These are phyloP conservation scores for Monosporascus sp. DNA, from an alignment of 2,329 filamentous ascomycete species.

Conservation along the genomic window DNA sequence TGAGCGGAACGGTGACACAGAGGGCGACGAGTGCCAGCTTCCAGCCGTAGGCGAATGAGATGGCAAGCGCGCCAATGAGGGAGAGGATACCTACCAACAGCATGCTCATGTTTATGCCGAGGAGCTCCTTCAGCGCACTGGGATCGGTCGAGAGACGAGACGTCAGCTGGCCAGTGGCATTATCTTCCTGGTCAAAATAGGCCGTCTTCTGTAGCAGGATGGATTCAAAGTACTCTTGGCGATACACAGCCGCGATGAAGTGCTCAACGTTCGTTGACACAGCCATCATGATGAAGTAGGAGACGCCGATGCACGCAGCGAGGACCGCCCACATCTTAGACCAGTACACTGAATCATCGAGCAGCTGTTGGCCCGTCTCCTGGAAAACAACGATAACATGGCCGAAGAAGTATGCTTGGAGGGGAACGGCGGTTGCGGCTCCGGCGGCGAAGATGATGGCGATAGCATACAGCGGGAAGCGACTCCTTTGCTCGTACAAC, in stretches of 20 bases:
- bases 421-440: constrained; percentile 37
- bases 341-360: constrained; percentile 16
- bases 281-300: constrained; percentile 44
- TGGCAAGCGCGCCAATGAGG: constrained; percentile 55
- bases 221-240: constrained; percentile 3
- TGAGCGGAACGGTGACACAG: constrained; percentile 50
- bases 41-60: constrained; percentile 68
- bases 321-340: constrained; percentile 52
- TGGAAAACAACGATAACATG: constrained; percentile 44
- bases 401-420: constrained; percentile 50
- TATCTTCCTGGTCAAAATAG: constrained; percentile 54
- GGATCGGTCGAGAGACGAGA: constrained; percentile 48
- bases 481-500: constrained; percentile 45
- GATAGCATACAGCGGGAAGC: constrained; percentile 43
- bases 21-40: constrained; percentile 63
- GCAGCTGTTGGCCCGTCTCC: constrained; percentile 51
- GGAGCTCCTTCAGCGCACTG: constrained; percentile 52
- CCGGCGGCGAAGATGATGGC: constrained; percentile 39
- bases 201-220: constrained; percentile 49
- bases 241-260: constrained; percentile 35
- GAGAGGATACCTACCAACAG: constrained; percentile 57
- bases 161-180: constrained; percentile 52
- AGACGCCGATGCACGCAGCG: constrained; percentile 44
- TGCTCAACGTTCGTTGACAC: constrained; percentile 39
- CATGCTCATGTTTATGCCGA: constrained; percentile 56